Conservation (phyloP, 148 eudicot genomes). For the Pharnaceum exiguum region DNA sequence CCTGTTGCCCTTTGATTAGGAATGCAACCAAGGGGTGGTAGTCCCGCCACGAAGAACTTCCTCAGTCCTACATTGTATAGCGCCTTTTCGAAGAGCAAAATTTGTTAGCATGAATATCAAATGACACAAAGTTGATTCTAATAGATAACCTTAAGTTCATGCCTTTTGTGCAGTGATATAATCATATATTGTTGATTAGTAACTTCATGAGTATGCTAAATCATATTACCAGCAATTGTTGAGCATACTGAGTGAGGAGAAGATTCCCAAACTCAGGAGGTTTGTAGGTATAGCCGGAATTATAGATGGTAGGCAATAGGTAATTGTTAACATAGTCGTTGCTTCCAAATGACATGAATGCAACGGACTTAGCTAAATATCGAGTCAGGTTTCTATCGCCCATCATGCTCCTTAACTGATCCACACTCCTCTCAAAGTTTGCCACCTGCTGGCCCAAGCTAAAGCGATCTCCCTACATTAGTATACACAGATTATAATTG, state of each 20-base stretch:
- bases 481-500: not conserved
- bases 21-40: constrained; percentile 86
- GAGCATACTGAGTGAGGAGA: constrained; percentile 59
- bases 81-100: constrained; percentile 32
- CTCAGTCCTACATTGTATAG: constrained; percentile 68
- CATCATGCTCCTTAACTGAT: constrained; percentile 48
- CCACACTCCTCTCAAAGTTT: constrained; percentile 65
- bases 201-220: not conserved
- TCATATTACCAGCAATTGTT: constrained; percentile 52
- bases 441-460: constrained; percentile 72
- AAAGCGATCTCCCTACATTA: constrained; percentile 64
- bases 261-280: constrained; percentile 68
- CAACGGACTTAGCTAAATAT: constrained; percentile 55
- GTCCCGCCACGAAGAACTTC: constrained; percentile 61
- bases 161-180: too few relatives aligned
- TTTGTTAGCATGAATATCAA: not conserved
- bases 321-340: constrained; percentile 96
- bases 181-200: too few relatives aligned
- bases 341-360: constrained; percentile 68
- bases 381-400: constrained; percentile 26
- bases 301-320: constrained; percentile 58
- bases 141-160: too few relatives aligned
- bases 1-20: constrained; percentile 75
- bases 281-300: constrained; percentile 50
- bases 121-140: not conserved